Conservation (phyloP, 2,329 filamentous ascomycete species). For the Verticillium dahliae region DNA sequence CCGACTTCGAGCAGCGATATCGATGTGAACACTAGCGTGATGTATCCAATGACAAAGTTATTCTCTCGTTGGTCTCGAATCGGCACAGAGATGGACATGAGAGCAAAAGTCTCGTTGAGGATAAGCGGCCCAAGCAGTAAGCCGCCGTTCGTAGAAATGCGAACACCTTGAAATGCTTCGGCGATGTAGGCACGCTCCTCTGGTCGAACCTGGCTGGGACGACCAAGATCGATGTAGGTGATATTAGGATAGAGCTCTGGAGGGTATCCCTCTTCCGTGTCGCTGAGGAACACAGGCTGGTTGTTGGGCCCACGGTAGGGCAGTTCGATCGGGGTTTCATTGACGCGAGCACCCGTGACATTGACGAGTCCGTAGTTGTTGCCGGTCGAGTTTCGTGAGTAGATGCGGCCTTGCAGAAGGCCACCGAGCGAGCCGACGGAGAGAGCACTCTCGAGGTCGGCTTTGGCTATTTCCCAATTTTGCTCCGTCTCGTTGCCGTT, state of each 20-base stretch:
- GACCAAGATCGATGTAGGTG: constrained; percentile 48
- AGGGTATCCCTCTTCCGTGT: constrained; percentile 61
- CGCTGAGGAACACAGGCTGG: constrained; percentile 51
- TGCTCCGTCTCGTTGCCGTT: constrained; percentile 43
- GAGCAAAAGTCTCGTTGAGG: constrained; percentile 65
- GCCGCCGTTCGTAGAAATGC: constrained; percentile 43
- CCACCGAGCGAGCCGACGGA: constrained; percentile 48
- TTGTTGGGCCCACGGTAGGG: constrained; percentile 57
- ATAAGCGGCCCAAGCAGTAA: constrained; percentile 72
- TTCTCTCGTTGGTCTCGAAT: constrained; percentile 60
- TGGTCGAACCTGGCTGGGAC: constrained; percentile 31
- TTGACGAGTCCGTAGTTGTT: constrained; percentile 52
- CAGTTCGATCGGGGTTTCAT: constrained; percentile 42
- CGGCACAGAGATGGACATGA: constrained; percentile 76
- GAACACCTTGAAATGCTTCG: constrained; percentile 41
- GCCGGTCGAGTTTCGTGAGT: constrained; percentile 60
- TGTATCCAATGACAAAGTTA: constrained; percentile 68
- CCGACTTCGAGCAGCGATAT: constrained; percentile 56
- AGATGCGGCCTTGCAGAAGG: constrained; percentile 68
- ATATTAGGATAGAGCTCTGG: constrained; percentile 71
- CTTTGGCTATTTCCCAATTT: constrained; percentile 54
- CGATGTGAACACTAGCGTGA: constrained; percentile 73
- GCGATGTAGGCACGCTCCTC: constrained; percentile 36
- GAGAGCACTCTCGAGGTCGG: constrained; percentile 69
- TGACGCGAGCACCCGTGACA: constrained; percentile 42